Evolutionary conservation across 495 filamentous ascomycete species (phyloP), one percentile per base, ranked within the genome.

Genomic region (Penicillium herquei): DNA sequence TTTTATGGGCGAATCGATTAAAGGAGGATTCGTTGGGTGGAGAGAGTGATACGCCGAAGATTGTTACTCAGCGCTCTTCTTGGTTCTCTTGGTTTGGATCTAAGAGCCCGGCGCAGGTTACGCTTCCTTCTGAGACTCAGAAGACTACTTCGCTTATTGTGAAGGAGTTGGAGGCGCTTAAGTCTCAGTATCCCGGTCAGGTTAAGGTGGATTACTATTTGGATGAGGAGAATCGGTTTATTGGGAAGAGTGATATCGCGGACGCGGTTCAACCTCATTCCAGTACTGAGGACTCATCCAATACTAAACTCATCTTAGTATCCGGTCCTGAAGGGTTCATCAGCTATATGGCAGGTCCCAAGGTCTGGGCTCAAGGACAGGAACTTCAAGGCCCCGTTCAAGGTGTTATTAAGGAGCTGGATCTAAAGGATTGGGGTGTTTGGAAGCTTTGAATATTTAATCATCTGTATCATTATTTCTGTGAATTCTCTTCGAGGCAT

Each of bases 281-380:
- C 34, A 16, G 30, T 10, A 49, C 61, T 56, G 59, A 57, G 39
- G 52, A 43, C 13, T 51, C 53, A 18, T 14, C 37, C 9, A 68
- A 73, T 6, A 79, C 70, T 56, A 88, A 84, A 53, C 58, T 95
- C 41, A 74, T 97, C 30, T 72, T 96, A 46, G 76, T 98, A 5
- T 92, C 90, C 2, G 94, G 94, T 0, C 92, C 94, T 0, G 90
- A 94, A 40, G 92, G 94, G 13, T 98, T 98, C 72, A 81, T 97
- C 44, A 79, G 77, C 26, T 80, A 85, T 59, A 87, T 87, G 72
- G 89, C 88, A 7, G 93, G 93, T 6, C 78, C 82, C 5, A 96
- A 95, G 70, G 66, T 78, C 3, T 92, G 86, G 84, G 79, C 78
- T 4, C 76, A 77, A 46, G 91, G 91, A 6, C 73, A 74, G 59